Conservation (phyloP, 352 stramenopile genomes). For the Peronosclerospora sorghi region DNA sequence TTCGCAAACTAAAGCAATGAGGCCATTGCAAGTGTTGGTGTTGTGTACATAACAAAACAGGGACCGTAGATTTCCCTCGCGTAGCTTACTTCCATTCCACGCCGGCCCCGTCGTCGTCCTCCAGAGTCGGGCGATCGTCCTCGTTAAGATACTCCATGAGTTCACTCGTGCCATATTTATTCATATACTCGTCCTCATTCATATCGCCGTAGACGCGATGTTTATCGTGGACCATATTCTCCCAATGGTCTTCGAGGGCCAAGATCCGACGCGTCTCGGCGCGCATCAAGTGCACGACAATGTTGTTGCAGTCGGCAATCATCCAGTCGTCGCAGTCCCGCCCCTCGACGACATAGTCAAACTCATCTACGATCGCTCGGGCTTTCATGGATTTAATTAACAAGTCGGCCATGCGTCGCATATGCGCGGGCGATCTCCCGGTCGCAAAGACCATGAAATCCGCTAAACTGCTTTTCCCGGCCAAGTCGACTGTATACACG, state of each 20-base stretch:
- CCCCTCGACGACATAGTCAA: slow-evolving; percentile 77
- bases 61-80: no score
- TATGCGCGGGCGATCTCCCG: slow-evolving; percentile 68
- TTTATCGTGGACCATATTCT: slow-evolving; percentile 79
- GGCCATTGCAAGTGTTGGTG: no score
- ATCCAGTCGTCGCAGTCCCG: slow-evolving; percentile 88
- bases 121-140: slow-evolving; percentile 34
- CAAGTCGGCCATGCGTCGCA: slow-evolving; percentile 83
- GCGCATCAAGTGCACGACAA: slow-evolving; percentile 84
- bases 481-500: slow-evolving; percentile 63
- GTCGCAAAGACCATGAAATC: slow-evolving; percentile 87
- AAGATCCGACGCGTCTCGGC: slow-evolving; percentile 65
- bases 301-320: slow-evolving; percentile 86
- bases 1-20: no score
- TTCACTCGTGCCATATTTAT: slow-evolving; percentile 78
- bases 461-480: slow-evolving; percentile 69
- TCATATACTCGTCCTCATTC: slow-evolving; percentile 80
- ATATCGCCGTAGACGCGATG: slow-evolving; percentile 72
- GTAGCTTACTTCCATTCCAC: slow-evolving; percentile 59
- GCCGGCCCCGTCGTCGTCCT: slow-evolving; percentile 23
- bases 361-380: slow-evolving; percentile 50
- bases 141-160: slow-evolving; percentile 75
- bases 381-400: slow-evolving; percentile 80
- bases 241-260: slow-evolving; percentile 69
- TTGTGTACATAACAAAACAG: no score